A percentile compares a stretch with the other conserved stretches of the same genome.
These are phyloP conservation scores for Lactarius tabidus DNA, from an alignment of 768 basidiomycete species.

Conservation along the genomic window DNA sequence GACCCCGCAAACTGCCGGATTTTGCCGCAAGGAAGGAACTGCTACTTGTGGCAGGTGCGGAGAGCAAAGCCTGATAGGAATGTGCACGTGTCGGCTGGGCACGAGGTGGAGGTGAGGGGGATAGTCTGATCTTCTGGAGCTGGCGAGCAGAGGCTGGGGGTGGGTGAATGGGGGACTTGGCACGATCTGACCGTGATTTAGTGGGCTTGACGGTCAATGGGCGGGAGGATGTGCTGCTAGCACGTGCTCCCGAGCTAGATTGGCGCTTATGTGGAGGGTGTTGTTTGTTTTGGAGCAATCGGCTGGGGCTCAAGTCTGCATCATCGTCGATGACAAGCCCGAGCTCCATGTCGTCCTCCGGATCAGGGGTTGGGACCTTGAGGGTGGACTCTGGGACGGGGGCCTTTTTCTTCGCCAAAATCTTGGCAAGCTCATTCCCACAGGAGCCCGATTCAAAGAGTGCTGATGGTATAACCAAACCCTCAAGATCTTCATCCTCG, in stretches of 20 bases:
- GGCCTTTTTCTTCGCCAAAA: conserved; percentile 50
- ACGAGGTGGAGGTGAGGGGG: conserved; percentile 65
- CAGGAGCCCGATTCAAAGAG: conserved; percentile 72
- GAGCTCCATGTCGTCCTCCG: conserved; percentile 82
- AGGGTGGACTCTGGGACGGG: conserved; percentile 52
- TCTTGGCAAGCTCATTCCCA: conserved; percentile 45
- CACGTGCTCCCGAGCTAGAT: conserved; percentile 42
- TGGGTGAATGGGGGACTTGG: conserved; percentile 69
- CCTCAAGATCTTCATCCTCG: conserved; percentile 62
- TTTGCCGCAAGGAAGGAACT: conserved; percentile 62
- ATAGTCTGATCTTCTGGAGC: conserved; percentile 60
- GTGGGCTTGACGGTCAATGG: conserved; percentile 54
- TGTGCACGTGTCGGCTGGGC: conserved; percentile 49
- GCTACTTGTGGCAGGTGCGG: conserved; percentile 45
- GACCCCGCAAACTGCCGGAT: conserved; percentile 71
- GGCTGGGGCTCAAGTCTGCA: conserved; percentile 74
- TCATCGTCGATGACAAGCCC: conserved; percentile 83
- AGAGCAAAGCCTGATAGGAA: conserved; percentile 50
- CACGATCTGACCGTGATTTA: conserved; percentile 55
- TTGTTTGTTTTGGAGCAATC: conserved; percentile 52
- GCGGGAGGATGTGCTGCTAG: conserved; percentile 54
- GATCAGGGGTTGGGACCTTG: conserved; percentile 56
- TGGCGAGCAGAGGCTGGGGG: conserved; percentile 68
- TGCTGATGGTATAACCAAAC: conserved; percentile 70
- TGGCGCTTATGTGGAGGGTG: conserved; percentile 37